Base-by-base conservation (phyloP, 2,329 filamentous ascomycete species). In the Pseudocercospora musae region DNA sequence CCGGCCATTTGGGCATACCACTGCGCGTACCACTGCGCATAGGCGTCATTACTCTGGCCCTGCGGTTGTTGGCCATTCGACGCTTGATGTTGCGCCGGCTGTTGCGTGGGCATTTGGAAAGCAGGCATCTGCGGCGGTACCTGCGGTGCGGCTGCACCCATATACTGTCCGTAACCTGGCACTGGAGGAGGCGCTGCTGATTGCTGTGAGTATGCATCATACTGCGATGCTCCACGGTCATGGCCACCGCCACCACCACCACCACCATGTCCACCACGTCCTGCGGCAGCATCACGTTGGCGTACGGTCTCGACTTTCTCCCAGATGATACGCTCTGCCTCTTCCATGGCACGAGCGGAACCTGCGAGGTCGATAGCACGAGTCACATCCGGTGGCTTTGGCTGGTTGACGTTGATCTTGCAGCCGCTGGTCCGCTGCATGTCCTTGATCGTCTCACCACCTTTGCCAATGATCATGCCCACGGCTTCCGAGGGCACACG, bases 391-490 rank as follows among this genome's bases (percentile, higher is more conserved):
- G 89, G 88, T 15, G 89, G 89, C 37, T 87, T 88, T 7, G 91
- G 88, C 71, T 91, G 90, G 31, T 91, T 90, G 25, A 96, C 92
- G 71, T 96, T 96, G 81, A 96, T 96, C 80, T 96, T 96, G 84
- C 93, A 96, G 50, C 91, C 90, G 4, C 91, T 95, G 31, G 81
- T 84, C 72, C 87, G 89, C 76, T 96, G 92, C 89, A 96, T 96
- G 69, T 96, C 91, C 68, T 93, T 92, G 74, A 96, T 96, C 0
- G 92, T 96, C 79, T 96, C 92, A 67, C 92, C 92, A 60, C 91
- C 84, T 81, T 96, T 96, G 67, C 93, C 92, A 64, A 96, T 96
- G 68, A 96, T 96, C 92, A 96, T 96, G 64, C 92, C 92, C 59
- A 96, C 92, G 5, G 92, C 90, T 74, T 96, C 92, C 21, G 92